Evolutionary conservation across 257 asterid genomes (phyloP).

Genomic region (Solanum rostratum): DNA sequence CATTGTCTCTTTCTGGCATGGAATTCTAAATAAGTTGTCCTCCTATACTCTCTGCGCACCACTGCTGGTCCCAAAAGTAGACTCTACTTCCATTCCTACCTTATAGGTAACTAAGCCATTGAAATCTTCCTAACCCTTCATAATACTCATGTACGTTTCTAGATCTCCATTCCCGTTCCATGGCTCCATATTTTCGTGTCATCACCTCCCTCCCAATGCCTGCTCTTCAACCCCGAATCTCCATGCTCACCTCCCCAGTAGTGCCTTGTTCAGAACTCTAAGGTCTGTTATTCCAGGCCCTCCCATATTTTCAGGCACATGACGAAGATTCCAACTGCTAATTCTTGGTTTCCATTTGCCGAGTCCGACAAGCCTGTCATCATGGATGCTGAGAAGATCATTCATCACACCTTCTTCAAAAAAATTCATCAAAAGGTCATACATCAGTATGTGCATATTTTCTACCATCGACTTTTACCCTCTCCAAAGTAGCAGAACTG

Average conservation of each 20-base stretch:
- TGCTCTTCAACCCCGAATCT: not conserved
- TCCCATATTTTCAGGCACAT: not conserved
- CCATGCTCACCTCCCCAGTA: not conserved
- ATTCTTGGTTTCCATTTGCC: not conserved
- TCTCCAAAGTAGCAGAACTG: not conserved
- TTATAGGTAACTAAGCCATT: not conserved
- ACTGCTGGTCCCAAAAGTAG: not conserved
- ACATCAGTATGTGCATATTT: not conserved
- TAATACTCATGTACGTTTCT: not conserved
- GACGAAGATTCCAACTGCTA: not conserved
- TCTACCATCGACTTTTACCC: not conserved
- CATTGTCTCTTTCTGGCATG: not conserved
- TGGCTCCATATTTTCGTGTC: not conserved
- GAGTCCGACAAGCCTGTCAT: not conserved
- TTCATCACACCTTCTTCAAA: not conserved
- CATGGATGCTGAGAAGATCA: not conserved
- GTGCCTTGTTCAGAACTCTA: not conserved
- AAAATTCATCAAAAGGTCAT: not conserved
- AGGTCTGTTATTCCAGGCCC: not conserved
- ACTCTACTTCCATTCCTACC: not conserved
- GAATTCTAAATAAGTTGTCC: not conserved
- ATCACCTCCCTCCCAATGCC: not conserved
- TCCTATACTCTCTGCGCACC: not conserved
- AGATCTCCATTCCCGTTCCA: not conserved
- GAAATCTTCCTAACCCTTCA: not conserved